Conservation (phyloP, 805 yeast genomes). For the Ogataea chonburiensis region DNA sequence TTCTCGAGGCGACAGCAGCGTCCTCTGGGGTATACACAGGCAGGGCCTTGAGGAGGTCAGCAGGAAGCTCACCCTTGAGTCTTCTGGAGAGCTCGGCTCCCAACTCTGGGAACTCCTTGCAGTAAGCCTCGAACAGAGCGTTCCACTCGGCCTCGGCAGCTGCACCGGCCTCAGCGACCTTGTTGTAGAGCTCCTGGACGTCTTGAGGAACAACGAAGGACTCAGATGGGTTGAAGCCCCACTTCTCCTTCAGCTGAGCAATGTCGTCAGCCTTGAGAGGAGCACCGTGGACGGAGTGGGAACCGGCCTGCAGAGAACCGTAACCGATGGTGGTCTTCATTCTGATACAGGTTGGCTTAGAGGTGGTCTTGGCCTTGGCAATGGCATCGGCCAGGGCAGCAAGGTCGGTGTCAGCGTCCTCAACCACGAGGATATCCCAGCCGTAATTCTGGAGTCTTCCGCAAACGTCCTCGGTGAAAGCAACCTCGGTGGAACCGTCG, state of each 20-base stretch:
- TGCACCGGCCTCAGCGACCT: constrained; percentile 61
- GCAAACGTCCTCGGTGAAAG: constrained; percentile 91
- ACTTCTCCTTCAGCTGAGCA: constrained; percentile 75
- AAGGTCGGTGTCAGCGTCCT: constrained; percentile 78
- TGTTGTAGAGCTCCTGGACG: constrained; percentile 67
- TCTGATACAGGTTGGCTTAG: constrained; percentile 89
- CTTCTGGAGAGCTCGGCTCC: constrained; percentile 83
- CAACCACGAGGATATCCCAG: constrained; percentile 81
- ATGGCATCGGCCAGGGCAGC: constrained; percentile 68
- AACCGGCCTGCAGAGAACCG: constrained; percentile 83
- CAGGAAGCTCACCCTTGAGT: constrained; percentile 74
- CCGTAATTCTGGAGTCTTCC: constrained; percentile 89
- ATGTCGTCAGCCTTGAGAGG: constrained; percentile 94
- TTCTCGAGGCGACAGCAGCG: constrained; percentile 88
- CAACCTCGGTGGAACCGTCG: constrained; percentile 86
- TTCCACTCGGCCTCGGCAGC: constrained; percentile 77
- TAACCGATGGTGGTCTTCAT: constrained; percentile 90
- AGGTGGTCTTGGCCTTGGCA: constrained; percentile 72
- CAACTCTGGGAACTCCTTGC: constrained; percentile 66
- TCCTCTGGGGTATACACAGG: constrained; percentile 81
- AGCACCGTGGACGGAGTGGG: constrained; percentile 93
- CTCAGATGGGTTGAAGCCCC: constrained; percentile 87
- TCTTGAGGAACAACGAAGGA: constrained; percentile 78
- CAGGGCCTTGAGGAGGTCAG: constrained; percentile 70
- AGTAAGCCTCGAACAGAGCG: constrained; percentile 56